A percentile compares a stretch with the other conserved stretches of the same genome.
phyloP scores from a whole-genome alignment of 176 grass and related monocot genomes.

The Rhynchospora pubera region DNA sequence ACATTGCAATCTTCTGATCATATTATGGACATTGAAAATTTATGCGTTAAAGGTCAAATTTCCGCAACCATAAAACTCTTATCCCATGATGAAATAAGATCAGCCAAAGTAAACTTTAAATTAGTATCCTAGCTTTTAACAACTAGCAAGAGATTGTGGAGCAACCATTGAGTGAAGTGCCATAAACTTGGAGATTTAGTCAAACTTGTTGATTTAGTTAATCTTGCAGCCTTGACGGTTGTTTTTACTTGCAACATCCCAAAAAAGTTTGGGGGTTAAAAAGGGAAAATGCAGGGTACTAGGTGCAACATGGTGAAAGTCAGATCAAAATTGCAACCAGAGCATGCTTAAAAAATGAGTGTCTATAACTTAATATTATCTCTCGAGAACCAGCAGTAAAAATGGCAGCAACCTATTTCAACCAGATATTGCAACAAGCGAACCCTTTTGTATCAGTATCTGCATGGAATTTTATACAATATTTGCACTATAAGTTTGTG shows the following conservation, averaged over 20 bases:
- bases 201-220: not conserved
- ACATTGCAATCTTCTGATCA: not conserved
- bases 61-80: too few species aligned
- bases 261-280: not conserved
- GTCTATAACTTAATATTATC: not conserved
- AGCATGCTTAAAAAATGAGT: not conserved
- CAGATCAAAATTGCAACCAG: not conserved
- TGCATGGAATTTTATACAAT: not conserved
- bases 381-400: not conserved
- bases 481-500: not conserved
- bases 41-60: not conserved
- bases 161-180: not conserved
- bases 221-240: not conserved
- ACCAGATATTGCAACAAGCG: not conserved
- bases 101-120: not conserved
- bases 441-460: not conserved
- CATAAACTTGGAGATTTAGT: not conserved
- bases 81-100: not conserved
- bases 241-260: not conserved
- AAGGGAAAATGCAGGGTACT: not conserved
- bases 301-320: not conserved
- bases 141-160: not conserved
- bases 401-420: not conserved
- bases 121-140: not conserved
- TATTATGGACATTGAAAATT: not conserved